Conservation (phyloP, 108 stramenopile species). For the Poteriospumella lacustris region DNA sequence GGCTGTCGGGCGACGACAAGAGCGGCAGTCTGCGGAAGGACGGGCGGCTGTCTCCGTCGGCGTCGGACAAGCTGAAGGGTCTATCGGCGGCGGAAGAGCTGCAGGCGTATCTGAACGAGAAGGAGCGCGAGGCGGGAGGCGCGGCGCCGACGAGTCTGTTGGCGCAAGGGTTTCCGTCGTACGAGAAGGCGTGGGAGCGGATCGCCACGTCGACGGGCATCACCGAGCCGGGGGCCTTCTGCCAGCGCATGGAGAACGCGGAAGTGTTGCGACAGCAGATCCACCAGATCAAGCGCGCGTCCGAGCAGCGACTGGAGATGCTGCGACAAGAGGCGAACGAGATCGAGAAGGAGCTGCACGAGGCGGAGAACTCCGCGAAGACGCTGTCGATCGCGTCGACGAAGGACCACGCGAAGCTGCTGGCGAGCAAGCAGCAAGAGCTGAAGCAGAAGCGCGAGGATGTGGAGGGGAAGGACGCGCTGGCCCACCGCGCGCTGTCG, state of each 20-base stretch:
- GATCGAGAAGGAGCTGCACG: conserved; percentile 21
- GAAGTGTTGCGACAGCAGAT: conserved; percentile 3
- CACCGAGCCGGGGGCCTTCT: conserved; percentile 16
- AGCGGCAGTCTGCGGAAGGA: too few species aligned
- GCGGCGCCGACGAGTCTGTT: neutral
- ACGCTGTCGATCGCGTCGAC: neutral
- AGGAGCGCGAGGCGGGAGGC: neutral
- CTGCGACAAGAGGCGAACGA: neutral
- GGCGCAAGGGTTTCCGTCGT: neutral
- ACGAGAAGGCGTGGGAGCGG: neutral
- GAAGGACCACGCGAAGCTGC: neutral
- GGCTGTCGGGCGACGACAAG: too few species aligned
- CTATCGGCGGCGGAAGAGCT: too few species aligned
- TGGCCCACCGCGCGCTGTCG: neutral
- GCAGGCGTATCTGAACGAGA: conserved; percentile 12
- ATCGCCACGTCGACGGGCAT: conserved; percentile 12
- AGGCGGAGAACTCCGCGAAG: conserved; percentile 3
- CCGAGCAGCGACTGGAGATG: neutral
- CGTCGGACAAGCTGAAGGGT: too few species aligned
- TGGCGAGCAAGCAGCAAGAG: neutral
- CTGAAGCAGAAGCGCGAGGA: neutral
- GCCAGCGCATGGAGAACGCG: conserved; percentile 2
- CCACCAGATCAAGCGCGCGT: neutral
- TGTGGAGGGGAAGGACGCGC: neutral
- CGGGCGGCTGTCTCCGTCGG: too few species aligned